Evolutionary conservation across 495 filamentous ascomycete genomes (phyloP), one percentile per base, ranked within the genome.

Genomic region (Penicillium roqueforti): DNA sequence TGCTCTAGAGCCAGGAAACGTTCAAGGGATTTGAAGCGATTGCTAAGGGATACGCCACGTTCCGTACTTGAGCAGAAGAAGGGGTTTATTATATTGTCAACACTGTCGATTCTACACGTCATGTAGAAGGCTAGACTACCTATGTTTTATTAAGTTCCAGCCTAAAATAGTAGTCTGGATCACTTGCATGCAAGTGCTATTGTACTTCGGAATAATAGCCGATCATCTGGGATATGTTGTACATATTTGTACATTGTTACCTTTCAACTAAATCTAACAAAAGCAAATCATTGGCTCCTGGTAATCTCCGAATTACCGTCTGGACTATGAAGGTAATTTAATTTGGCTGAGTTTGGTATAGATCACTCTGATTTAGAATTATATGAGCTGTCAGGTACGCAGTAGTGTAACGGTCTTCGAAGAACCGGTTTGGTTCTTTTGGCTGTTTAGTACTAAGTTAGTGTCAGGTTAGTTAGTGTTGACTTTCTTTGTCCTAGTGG

Each of bases 271-370:
- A 29, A 29, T 29, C 8, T 3, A 26, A 7, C 20, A 25, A 29
- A 45, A 45, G 23, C 16, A 19, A 45, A 29, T 31, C 26, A 19
- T 29, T 29, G 25, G 40, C 22, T 43, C 22, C 39, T 63, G 18
- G 47, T 72, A 37, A 36, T 49, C 32, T 49, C 46, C 46, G 44
- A 16, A 23, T 47, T 32, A 28, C 0, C 31, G 19, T 47, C 18
- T 47, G 11, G 6, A 47, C 44, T 8, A 4, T 4, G 3, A 3
- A 29, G 26, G 22, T 4, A 23, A 23, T 36, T 19, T 23, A 50
- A 50, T 50, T 10, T 50, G 29, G 36, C 29, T 40, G 23, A 40
- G 34, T 50, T 50, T 50, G 16, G 4, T 50, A 50, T 50, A 40
- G 36, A 50, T 49, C 34, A 49, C 23, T 36, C 29, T 19, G 22